Evolutionary conservation across 176 grass and related monocot species (phyloP), one percentile per base, ranked within the genome.

Genomic region (Aegilops sharonensis): DNA sequence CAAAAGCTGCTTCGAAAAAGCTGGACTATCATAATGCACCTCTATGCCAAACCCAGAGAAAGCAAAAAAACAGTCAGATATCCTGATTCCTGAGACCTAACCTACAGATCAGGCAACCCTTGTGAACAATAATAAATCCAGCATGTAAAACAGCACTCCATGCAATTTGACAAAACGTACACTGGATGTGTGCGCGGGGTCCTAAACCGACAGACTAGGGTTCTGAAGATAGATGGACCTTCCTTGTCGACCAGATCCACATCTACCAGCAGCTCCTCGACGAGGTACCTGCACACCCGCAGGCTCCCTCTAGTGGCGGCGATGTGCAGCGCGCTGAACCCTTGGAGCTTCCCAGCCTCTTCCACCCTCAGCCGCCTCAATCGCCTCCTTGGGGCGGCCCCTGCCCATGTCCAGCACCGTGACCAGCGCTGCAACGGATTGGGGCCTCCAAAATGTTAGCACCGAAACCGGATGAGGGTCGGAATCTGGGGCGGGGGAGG

Each of bases 191-290:
- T 20, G 65, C 39, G 39, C 39, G 39, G 39, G 39, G 39, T 40
- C 39, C 69, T 24, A 72, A 72, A 24, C 36, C 4, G 42, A 72
- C 7, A 72, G 40, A 72, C 4, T 42, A 24, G 69, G 40, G 36
- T 42, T 40, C 11, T 39, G 40, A 72, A 72, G 68, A 40, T 36
- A 24, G 36, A 72, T 2, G 36, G 68, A 72, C 68, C 68, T 40
- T 72, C 40, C 4, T 72, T 72, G 68, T 72, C 68, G 68, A 72
- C 68, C 68, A 72, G 20, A 72, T 72, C 68, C 68, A 72, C 68
- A 39, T 72, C 68, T 13, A 72, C 10, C 9, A 72, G 36, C 20
- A 72, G 68, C 10, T 72, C 68, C 36, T 23, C 68, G 68, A 72
- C 68, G 36, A 72, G 68, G 68, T 72, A 72, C 68, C 18, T 23